These are phyloP conservation scores for Oryza coarctata DNA, from an alignment of 176 grass and related monocot species.

Conservation along the genomic window DNA sequence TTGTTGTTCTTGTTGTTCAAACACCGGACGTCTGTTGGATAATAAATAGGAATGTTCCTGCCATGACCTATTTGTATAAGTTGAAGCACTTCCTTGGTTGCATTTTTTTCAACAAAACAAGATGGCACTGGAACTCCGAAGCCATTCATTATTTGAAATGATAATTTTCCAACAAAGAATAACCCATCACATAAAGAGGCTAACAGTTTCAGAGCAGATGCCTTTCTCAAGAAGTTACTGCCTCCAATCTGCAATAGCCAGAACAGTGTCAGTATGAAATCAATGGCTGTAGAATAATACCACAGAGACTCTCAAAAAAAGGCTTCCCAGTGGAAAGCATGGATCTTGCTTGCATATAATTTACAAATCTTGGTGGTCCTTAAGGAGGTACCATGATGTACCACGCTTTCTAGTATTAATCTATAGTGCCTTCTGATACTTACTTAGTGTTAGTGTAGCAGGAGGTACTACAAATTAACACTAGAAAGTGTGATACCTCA, in stretches of 20 bases:
- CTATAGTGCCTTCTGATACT: background rate
- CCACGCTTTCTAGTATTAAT: background rate
- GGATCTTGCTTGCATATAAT: slow-evolving; percentile 25
- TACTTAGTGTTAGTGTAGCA: background rate
- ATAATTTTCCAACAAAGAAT: slow-evolving; percentile 77
- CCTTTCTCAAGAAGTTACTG: slow-evolving; percentile 73
- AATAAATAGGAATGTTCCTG: slow-evolving; percentile 75
- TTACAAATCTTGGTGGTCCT: background rate
- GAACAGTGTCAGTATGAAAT: slow-evolving; percentile 23
- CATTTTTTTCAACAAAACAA: slow-evolving; percentile 60
- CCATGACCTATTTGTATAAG: slow-evolving; percentile 56
- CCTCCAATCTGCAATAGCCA: slow-evolving; percentile 84
- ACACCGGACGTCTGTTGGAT: slow-evolving; percentile 71
- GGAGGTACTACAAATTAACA: background rate
- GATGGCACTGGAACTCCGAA: slow-evolving; percentile 57
- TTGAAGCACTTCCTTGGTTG: slow-evolving; percentile 49
- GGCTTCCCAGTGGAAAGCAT: background rate
- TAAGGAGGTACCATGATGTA: background rate
- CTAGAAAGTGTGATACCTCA: background rate
- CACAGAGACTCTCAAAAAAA: background rate
- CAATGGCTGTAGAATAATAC: background rate
- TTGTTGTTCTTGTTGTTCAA: slow-evolving; percentile 54
- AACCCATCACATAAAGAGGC: slow-evolving; percentile 73
- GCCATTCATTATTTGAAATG: slow-evolving; percentile 88
- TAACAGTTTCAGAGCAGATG: slow-evolving; percentile 56